phyloP scores from a whole-genome alignment of 257 asterid species.

The Nicotiana obtusifolia region DNA sequence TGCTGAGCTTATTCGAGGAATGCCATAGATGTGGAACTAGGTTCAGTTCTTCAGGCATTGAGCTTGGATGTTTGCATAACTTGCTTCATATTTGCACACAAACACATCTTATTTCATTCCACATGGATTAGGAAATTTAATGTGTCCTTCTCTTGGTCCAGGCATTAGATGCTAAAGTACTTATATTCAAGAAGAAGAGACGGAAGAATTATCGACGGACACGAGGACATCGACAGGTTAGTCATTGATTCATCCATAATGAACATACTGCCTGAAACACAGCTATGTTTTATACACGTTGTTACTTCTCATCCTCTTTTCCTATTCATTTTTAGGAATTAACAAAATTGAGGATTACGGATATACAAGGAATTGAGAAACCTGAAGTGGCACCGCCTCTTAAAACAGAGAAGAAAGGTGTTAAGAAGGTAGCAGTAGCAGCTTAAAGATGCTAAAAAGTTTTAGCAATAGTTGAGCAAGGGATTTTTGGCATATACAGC shows the following conservation, averaged over 20 bases:
- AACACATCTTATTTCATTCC: not conserved
- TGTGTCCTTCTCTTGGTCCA: slow-evolving; percentile 18
- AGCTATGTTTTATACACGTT: not conserved
- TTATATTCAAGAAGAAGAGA: slow-evolving; percentile 93
- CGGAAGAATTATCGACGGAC: slow-evolving; percentile 92
- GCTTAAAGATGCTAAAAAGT: slow-evolving; percentile 25
- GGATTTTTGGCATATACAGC: slow-evolving; percentile 3
- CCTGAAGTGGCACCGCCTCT: slow-evolving; percentile 37
- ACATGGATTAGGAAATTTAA: not conserved
- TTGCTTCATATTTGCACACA: too few relatives aligned
- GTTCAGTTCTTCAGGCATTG: not conserved
- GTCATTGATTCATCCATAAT: slow-evolving; percentile 3
- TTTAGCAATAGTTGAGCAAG: not conserved
- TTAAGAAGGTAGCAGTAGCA: slow-evolving; percentile 39
- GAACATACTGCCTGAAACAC: not conserved
- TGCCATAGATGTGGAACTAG: not conserved
- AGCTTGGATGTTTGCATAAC: not conserved
- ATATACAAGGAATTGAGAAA: slow-evolving; percentile 67
- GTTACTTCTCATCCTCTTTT: not conserved
- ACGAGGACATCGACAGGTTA: slow-evolving; percentile 92
- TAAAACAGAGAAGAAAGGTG: slow-evolving; percentile 39
- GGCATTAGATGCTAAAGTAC: slow-evolving; percentile 94
- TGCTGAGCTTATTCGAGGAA: not conserved
- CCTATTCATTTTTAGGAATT: slow-evolving; percentile 49
- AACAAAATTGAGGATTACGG: slow-evolving; percentile 79